These are phyloP conservation scores for Pythium brachiatum DNA, from an alignment of 352 stramenopile species.

Conservation along the genomic window DNA sequence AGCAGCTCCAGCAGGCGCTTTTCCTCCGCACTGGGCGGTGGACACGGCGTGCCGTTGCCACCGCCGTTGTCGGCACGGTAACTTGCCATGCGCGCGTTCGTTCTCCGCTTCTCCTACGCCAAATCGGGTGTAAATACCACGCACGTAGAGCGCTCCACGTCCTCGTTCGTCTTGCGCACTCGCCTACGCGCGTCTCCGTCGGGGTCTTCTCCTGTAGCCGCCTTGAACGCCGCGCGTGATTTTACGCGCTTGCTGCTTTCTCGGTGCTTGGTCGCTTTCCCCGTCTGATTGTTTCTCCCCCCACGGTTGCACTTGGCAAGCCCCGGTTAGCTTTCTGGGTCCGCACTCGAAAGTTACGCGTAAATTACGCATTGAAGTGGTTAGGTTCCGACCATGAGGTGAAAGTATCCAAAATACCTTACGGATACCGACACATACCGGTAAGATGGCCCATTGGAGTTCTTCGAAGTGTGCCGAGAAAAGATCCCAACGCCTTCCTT, in stretches of 20 bases:
- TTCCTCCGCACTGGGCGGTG: conserved; percentile 49
- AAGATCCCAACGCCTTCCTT: background rate
- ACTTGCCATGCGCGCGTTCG: conserved; percentile 6
- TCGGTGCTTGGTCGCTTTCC: background rate
- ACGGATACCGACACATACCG: conserved; percentile 14
- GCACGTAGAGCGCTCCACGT: background rate
- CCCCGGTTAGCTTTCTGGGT: conserved; percentile 7
- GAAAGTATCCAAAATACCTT: conserved; percentile 32
- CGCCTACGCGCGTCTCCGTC: background rate
- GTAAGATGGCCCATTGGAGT: background rate
- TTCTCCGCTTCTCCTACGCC: background rate
- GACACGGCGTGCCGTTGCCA: conserved; percentile 9
- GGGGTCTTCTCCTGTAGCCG: background rate
- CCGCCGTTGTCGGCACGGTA: conserved; percentile 1
- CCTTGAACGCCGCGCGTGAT: background rate
- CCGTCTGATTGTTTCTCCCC: conserved; percentile 2
- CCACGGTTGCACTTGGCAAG: conserved; percentile 23
- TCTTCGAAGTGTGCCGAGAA: background rate
- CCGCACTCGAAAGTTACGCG: conserved; percentile 4
- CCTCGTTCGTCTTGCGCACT: background rate
- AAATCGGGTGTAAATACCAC: background rate
- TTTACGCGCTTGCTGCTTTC: background rate
- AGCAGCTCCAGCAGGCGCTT: conserved; percentile 63
- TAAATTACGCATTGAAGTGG: conserved; percentile 25
- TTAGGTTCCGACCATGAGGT: background rate